These are phyloP conservation scores for Penicillium palitans DNA, from an alignment of 2,329 filamentous ascomycete genomes.

Conservation along the genomic window DNA sequence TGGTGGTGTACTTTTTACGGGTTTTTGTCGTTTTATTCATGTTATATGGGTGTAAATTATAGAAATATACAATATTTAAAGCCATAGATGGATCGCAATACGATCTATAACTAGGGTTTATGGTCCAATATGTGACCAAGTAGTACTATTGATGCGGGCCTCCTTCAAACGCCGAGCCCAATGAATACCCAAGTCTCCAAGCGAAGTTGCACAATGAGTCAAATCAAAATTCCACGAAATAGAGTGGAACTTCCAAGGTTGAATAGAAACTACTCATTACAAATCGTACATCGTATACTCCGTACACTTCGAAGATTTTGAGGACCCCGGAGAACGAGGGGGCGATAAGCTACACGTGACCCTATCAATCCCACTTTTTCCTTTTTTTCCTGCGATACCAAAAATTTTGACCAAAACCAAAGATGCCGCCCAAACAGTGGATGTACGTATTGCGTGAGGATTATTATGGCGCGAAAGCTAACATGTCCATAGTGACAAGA, in stretches of 20 bases:
- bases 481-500: conserved; percentile 68
- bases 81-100: neutral
- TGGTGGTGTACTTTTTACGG: neutral
- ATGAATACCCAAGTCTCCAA: conserved; percentile 13
- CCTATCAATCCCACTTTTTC: conserved; percentile 33
- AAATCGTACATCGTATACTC: neutral
- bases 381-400: conserved; percentile 22
- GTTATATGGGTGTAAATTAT: neutral
- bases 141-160: conserved; percentile 7
- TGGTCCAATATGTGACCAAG: neutral
- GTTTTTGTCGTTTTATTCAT: neutral
- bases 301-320: conserved; percentile 2
- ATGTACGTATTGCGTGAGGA: conserved; percentile 54
- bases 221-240: neutral
- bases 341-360: conserved; percentile 36
- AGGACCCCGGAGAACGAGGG: conserved; percentile 27
- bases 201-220: conserved; percentile 10
- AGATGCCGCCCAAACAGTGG: conserved; percentile 74
- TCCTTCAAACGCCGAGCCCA: conserved; percentile 2
- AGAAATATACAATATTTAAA: neutral
- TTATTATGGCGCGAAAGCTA: conserved; percentile 1
- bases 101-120: neutral
- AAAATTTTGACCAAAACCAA: conserved; percentile 36
- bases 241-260: neutral
- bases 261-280: neutral